A percentile compares a stretch with the other conserved stretches of the same genome.
Conservation (phyloP, 2,329 filamentous ascomycete species). For the Fusarium buxicola region DNA sequence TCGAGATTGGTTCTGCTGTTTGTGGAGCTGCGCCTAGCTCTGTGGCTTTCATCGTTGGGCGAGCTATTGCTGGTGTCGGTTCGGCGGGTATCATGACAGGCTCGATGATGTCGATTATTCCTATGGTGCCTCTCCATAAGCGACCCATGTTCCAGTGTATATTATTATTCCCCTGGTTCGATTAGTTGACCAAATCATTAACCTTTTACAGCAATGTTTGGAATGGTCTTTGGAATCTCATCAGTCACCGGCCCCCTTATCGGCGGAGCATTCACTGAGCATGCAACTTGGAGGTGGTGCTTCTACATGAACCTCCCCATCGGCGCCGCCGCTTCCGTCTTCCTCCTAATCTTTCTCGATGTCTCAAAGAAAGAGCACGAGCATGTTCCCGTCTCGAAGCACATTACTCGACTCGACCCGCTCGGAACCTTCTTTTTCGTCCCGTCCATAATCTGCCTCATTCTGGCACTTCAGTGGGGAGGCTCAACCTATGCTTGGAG, state of each 20-base stretch:
- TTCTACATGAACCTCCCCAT: constrained; percentile 71
- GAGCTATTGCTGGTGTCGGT: constrained; percentile 67
- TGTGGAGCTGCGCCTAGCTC: constrained; percentile 68
- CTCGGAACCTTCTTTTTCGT: constrained; percentile 70
- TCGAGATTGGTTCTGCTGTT: constrained; percentile 65
- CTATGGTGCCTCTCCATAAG: constrained; percentile 69
- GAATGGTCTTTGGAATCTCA: constrained; percentile 65
- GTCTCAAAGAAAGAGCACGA: constrained; percentile 50
- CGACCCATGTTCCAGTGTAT: constrained; percentile 67
- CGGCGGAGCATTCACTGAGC: constrained; percentile 64
- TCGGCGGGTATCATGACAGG: constrained; percentile 69
- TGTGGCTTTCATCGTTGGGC: constrained; percentile 65
- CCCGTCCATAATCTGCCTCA: constrained; percentile 67
- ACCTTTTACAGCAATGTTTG: constrained; percentile 59
- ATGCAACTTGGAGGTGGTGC: constrained; percentile 66
- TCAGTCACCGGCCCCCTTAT: constrained; percentile 66
- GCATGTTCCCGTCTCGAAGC: constrained; percentile 52
- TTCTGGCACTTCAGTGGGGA: constrained; percentile 74
- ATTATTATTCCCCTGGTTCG: constrained; percentile 8
- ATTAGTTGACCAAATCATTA: constrained; percentile 9
- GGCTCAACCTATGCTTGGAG: constrained; percentile 65
- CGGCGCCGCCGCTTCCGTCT: constrained; percentile 61
- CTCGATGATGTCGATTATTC: constrained; percentile 66
- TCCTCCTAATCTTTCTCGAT: constrained; percentile 62
- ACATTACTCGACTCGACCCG: constrained; percentile 66